Conservation (phyloP, 2,329 filamentous ascomycete genomes). For the Aspergillus novofumigatus region DNA sequence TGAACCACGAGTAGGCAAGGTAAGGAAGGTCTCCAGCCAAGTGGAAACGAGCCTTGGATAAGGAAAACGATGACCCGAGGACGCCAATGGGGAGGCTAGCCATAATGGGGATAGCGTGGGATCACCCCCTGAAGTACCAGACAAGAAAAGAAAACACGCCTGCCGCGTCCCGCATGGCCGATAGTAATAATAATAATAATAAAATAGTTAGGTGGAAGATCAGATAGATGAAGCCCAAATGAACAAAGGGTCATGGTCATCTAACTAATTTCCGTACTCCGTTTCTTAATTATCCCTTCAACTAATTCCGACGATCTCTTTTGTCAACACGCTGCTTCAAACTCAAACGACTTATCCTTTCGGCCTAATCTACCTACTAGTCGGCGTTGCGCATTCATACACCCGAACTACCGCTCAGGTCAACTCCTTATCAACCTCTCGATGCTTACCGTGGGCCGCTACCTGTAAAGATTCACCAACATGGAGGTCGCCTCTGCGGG, state of each 20-base stretch:
- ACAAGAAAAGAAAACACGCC: slow-evolving; percentile 15
- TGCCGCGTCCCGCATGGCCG: slow-evolving; percentile 18
- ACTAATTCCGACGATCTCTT: background rate
- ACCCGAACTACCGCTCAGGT: background rate
- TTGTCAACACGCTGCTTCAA: background rate
- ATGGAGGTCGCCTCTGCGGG: slow-evolving; percentile 39
- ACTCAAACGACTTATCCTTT: background rate
- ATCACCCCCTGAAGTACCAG: slow-evolving; percentile 10
- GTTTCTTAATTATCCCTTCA: background rate
- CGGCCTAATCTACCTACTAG: background rate
- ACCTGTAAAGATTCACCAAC: slow-evolving; percentile 22
- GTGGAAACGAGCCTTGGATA: background rate
- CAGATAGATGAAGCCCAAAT: background rate
- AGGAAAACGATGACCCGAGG: slow-evolving; percentile 1
- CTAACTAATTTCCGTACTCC: background rate
- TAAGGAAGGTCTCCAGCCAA: too few relatives aligned
- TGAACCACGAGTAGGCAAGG: too few relatives aligned
- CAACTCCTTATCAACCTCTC: slow-evolving; percentile 12
- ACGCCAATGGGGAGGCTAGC: slow-evolving; percentile 4
- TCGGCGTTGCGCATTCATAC: background rate
- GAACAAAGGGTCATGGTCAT: background rate
- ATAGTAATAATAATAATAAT: background rate
- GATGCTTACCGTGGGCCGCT: slow-evolving; percentile 27
- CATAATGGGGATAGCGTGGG: slow-evolving; percentile 6
- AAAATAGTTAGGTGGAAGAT: background rate